Conservation (phyloP, 2,329 filamentous ascomycete genomes). For the Sclerotinia sclerotiorum region DNA sequence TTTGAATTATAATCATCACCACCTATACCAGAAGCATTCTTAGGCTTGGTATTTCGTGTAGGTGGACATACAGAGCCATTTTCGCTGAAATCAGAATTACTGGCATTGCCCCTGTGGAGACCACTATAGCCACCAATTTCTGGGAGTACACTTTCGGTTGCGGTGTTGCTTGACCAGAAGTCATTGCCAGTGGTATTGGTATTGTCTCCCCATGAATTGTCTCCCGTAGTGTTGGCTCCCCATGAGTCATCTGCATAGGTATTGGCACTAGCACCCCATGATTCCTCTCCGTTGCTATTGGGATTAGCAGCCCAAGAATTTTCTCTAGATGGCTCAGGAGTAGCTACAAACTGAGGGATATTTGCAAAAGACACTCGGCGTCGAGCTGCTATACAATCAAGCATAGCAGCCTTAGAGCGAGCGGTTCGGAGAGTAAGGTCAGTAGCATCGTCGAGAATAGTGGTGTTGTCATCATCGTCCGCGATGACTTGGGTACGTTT, state of each 20-base stretch:
- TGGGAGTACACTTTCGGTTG: background rate
- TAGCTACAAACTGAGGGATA: background rate
- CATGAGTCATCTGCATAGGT: background rate
- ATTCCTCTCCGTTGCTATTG: background rate
- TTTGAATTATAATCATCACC: background rate
- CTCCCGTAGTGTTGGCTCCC: background rate
- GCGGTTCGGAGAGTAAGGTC: constrained; percentile 14
- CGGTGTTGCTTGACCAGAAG: background rate
- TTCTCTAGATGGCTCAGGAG: constrained; percentile 2
- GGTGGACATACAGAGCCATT: background rate
- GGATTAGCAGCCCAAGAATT: background rate
- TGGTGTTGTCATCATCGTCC: background rate
- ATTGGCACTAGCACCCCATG: background rate
- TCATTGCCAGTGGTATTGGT: background rate
- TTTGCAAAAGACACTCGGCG: constrained; percentile 3
- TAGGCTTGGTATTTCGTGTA: background rate
- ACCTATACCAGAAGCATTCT: background rate
- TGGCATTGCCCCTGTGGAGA: background rate
- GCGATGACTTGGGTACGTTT: background rate
- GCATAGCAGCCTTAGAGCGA: constrained; percentile 2
- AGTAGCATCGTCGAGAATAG: constrained; percentile 1
- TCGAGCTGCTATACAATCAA: background rate
- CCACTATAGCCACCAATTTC: constrained; percentile 7
- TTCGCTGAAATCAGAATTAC: background rate
- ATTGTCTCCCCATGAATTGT: background rate